Conservation (phyloP, 768 basidiomycete genomes). For the Mycena pura region DNA sequence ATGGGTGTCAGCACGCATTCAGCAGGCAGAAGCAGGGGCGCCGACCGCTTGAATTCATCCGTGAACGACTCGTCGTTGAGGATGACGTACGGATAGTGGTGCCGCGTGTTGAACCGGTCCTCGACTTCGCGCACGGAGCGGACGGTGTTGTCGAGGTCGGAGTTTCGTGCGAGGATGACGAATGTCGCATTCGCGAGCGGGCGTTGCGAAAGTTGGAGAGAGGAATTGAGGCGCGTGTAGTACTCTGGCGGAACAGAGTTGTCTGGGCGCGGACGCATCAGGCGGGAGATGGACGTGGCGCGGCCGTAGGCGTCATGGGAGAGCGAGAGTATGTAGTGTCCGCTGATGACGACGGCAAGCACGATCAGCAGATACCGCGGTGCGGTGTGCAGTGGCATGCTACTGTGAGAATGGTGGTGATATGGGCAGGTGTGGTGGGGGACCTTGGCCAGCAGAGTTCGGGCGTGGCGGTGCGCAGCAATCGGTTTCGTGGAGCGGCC, state of each 20-base stretch:
- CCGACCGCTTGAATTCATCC: constrained; percentile 72
- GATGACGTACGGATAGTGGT: constrained; percentile 82
- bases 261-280: background rate
- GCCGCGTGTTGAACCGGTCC: constrained; percentile 82
- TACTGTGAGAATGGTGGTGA: too few relatives aligned
- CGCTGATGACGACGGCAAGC: constrained; percentile 13
- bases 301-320: constrained; percentile 58
- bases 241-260: constrained; percentile 21
- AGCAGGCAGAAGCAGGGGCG: background rate
- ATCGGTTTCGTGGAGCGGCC: too few relatives aligned
- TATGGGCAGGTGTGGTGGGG: too few relatives aligned
- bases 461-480: too few relatives aligned
- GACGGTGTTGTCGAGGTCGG: constrained; percentile 57
- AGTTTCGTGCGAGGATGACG: constrained; percentile 72
- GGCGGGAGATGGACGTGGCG: constrained; percentile 49
- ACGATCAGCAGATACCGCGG: constrained; percentile 4
- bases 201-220: too few relatives aligned
- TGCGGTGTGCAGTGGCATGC: background rate
- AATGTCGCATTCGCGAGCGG: constrained; percentile 86
- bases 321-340: constrained; percentile 56
- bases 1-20: background rate
- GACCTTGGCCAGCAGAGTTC: too few relatives aligned
- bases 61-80: constrained; percentile 83
- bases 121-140: constrained; percentile 74
- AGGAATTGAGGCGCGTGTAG: constrained; percentile 26